These are phyloP conservation scores for Amaranthus hypochondriacus DNA, from an alignment of 148 eudicot species.

Conservation along the genomic window DNA sequence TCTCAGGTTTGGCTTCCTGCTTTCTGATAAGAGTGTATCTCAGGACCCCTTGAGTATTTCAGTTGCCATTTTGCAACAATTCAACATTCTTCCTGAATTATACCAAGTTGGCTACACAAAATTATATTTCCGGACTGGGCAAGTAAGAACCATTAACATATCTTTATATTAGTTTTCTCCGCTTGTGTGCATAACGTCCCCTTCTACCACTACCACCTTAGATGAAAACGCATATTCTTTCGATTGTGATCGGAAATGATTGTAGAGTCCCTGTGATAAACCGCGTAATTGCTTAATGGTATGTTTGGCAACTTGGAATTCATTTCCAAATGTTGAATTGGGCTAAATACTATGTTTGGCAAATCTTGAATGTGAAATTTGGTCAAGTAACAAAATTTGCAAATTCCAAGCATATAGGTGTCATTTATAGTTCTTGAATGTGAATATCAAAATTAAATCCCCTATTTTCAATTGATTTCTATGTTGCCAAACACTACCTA, in stretches of 20 bases:
- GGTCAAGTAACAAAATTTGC: too few relatives aligned
- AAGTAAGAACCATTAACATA: slow-evolving; percentile 39
- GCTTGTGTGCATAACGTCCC: background rate
- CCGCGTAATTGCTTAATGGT: too few relatives aligned
- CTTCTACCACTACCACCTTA: too few relatives aligned
- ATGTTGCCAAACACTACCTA: too few relatives aligned
- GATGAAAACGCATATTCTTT: background rate
- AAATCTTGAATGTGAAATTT: too few relatives aligned
- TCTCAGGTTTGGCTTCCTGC: slow-evolving; percentile 75
- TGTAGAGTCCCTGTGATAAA: background rate
- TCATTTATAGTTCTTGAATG: too few relatives aligned
- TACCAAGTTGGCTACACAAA: slow-evolving; percentile 95
- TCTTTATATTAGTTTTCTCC: background rate
- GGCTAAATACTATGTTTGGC: too few relatives aligned
- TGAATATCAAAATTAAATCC: too few relatives aligned
- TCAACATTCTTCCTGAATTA: slow-evolving; percentile 72
- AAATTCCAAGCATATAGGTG: too few relatives aligned
- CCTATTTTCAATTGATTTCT: too few relatives aligned
- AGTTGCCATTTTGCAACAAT: slow-evolving; percentile 76
- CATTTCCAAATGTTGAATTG: background rate
- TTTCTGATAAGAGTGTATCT: slow-evolving; percentile 45
- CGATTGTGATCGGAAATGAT: background rate
- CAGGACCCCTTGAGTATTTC: slow-evolving; percentile 75
- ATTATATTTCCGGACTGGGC: slow-evolving; percentile 78
- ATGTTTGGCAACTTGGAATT: background rate